Conservation (phyloP, 1,284 basidiomycete species). For the Hemileia vastatrix region DNA sequence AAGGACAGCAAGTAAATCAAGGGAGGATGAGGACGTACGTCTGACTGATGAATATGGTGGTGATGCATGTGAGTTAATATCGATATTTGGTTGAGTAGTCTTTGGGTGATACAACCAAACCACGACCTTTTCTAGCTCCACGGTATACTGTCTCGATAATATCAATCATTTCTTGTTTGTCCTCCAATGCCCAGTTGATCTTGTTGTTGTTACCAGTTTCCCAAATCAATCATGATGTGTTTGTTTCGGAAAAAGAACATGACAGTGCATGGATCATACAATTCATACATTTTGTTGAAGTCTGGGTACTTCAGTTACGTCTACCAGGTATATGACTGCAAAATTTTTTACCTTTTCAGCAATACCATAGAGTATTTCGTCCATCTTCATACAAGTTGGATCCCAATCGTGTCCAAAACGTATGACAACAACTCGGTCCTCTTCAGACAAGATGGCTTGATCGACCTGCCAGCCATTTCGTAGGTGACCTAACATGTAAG, state of each 20-base stretch:
- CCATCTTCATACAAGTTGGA: slow-evolving; percentile 94
- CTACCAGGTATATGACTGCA: slow-evolving; percentile 87
- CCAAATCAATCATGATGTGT: slow-evolving; percentile 99
- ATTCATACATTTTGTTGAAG: slow-evolving; percentile 96
- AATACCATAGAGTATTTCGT: slow-evolving; percentile 86
- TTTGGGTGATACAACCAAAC: slow-evolving; percentile 94
- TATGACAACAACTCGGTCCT: slow-evolving; percentile 87
- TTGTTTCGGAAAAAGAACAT: slow-evolving; percentile 79
- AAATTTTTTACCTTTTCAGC: slow-evolving; percentile 97
- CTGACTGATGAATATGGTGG: too few relatives aligned
- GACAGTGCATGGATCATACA: slow-evolving; percentile 88
- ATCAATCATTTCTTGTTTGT: slow-evolving; percentile 93
- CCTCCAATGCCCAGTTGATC: slow-evolving; percentile 94
- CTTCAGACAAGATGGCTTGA: slow-evolving; percentile 90
- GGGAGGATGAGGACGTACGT: too few relatives aligned
- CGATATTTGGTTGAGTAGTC: slow-evolving; percentile 39
- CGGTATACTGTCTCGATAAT: slow-evolving; percentile 97
- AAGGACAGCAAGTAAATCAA: too few relatives aligned
- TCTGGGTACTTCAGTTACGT: too few relatives aligned
- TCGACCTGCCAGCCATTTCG: too few relatives aligned
- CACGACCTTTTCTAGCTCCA: slow-evolving; percentile 91
- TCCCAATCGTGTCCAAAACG: slow-evolving; percentile 97
- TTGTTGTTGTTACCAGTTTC: slow-evolving; percentile 99
- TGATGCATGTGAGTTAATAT: too few relatives aligned
- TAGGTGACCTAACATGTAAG: too few relatives aligned